Percentiles rank a stretch among this genome's conserved stretches.
Conservation (phyloP, 768 basidiomycete genomes). For the Collybia nuda region DNA sequence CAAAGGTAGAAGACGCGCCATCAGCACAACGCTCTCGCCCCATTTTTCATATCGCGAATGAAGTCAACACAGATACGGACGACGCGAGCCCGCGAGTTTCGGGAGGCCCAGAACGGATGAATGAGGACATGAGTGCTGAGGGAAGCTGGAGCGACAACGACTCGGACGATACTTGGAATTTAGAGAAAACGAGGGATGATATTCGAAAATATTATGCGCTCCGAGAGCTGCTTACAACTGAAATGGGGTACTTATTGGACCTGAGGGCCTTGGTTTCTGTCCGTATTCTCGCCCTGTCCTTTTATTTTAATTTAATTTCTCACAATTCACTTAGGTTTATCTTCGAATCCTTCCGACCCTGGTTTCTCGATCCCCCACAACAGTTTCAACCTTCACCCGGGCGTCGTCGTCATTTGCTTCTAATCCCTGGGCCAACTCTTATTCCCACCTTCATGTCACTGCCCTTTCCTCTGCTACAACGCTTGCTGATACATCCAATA, state of each 20-base stretch:
- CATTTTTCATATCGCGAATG: conserved; percentile 32
- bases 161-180: conserved; percentile 24
- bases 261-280: conserved; percentile 77
- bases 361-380: conserved; percentile 33
- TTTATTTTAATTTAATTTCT: neutral
- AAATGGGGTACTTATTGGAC: conserved; percentile 79
- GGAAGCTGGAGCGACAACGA: conserved; percentile 26
- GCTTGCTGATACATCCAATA: conserved; percentile 21
- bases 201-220: conserved; percentile 70
- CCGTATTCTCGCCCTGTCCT: conserved; percentile 19
- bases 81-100: conserved; percentile 19
- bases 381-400: conserved; percentile 33
- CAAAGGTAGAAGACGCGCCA: too few species aligned
- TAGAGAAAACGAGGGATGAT: conserved; percentile 42
- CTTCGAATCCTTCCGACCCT: conserved; percentile 56
- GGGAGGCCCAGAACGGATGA: conserved; percentile 13
- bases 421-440: conserved; percentile 46
- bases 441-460: conserved; percentile 33
- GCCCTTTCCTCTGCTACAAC: conserved; percentile 22
- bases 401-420: conserved; percentile 42
- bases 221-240: conserved; percentile 82
- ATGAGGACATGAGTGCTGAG: conserved; percentile 20
- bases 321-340: conserved; percentile 50
- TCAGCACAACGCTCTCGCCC: conserved; percentile 18
- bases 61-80: conserved; percentile 25